Evolutionary conservation across 768 basidiomycete genomes (phyloP).

Genomic region (Psilocybe azurescens): DNA sequence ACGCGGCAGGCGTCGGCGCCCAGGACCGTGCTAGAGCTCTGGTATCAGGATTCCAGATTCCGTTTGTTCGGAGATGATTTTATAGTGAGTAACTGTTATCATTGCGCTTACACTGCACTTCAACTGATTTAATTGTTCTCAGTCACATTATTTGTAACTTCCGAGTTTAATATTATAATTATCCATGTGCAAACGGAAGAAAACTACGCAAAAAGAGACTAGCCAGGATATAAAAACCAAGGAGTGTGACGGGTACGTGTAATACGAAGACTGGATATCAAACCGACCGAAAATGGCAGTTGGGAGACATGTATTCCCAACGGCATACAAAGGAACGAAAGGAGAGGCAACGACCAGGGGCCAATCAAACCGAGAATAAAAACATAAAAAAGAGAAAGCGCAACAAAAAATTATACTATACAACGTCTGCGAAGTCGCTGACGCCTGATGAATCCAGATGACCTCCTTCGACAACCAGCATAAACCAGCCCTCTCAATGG

Average conservation of each 20-base stretch:
- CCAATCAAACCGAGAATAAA: slow-evolving; percentile 7
- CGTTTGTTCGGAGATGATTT: slow-evolving; percentile 61
- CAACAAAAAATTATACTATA: slow-evolving; percentile 12
- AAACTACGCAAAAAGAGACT: not conserved
- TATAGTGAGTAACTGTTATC: slow-evolving; percentile 18
- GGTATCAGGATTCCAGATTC: slow-evolving; percentile 91
- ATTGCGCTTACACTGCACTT: not conserved
- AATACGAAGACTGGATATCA: slow-evolving; percentile 10
- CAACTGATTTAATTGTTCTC: not conserved
- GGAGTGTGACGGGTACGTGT: slow-evolving; percentile 13
- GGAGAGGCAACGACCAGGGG: not conserved
- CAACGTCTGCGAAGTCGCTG: not conserved
- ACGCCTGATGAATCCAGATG: not conserved
- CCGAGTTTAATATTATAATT: slow-evolving; percentile 8
- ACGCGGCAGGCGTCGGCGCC: slow-evolving; percentile 85
- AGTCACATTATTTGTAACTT: not conserved
- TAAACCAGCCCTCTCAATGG: not conserved
- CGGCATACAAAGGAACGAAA: not conserved
- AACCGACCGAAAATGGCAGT: slow-evolving; percentile 19
- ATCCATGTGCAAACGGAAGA: slow-evolving; percentile 2
- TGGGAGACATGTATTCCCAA: slow-evolving; percentile 1
- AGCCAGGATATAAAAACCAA: not conserved
- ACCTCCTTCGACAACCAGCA: not conserved
- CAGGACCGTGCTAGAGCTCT: slow-evolving; percentile 88
- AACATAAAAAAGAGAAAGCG: not conserved